Evolutionary conservation across 1,284 basidiomycete species (phyloP), one percentile per base, ranked within the genome.

Genomic region (Somion occarium): DNA sequence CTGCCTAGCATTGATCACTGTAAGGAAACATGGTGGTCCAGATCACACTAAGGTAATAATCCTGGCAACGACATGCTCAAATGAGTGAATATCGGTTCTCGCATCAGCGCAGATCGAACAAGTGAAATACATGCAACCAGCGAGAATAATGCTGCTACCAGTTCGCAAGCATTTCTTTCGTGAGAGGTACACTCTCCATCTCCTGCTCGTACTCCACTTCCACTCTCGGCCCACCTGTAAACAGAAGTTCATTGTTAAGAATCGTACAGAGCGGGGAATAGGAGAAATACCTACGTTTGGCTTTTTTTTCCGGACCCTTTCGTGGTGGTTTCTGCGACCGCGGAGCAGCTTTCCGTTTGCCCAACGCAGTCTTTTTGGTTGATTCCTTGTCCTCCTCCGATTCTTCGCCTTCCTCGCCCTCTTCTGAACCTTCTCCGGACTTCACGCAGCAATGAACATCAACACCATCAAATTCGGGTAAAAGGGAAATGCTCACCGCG

Each of bases 131-230:
- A 34, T 7, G 15, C 30, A 34, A 34, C 7, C 30, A 34, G 7
- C 7, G 7, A 34, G 15, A 34, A 23, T 23, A 23, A 15, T 23
- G 20, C 18, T 9, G 23, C 42, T 43, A 86, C 84, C 84, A 87
- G 56, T 75, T 79, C 37, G 77, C 75, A 52, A 85, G 63, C 23
- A 70, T 70, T 47, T 78, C 78, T 60, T 76, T 80, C 39, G 76
- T 78, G 45, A 85, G 71, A 39, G 82, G 82, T 51, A 82, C 68
- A 55, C 74, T 83, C 69, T 93, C 92, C 64, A 91, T 79, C 72
- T 97, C 91, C 59, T 87, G 80, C 65, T 95, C 95, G 82, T 97
- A 96, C 70, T 98, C 95, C 68, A 98, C 87, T 67, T 96, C 91
- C 67, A 98, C 86, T 58, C 85, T 80, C 5, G 93, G 86, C 22